A percentile compares a stretch with the other conserved stretches of the same genome.
phyloP scores from a whole-genome alignment of 129 eudicot genomes.

The sunflower (Helianthus annuus) region HanXRQr2.0-SUNRISE NC_035438.2:50447749-50448248 shows the following conservation, averaged over 20 bases:
- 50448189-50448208: slow-evolving; percentile 42
- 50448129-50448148: slow-evolving; percentile 62
- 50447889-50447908: slow-evolving; percentile 66
- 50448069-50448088: slow-evolving; percentile 28
- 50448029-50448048: slow-evolving; percentile 34
- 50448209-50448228: slow-evolving; percentile 36
- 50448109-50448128: slow-evolving; percentile 90
- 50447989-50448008: slow-evolving; percentile 92
- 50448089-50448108: slow-evolving; percentile 88
- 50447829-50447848: slow-evolving; percentile 63
- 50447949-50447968: slow-evolving; percentile 73
- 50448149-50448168: slow-evolving; percentile 51
- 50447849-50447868: slow-evolving; percentile 55
- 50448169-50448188: slow-evolving; percentile 36
- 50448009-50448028: slow-evolving; percentile 54
- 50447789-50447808: slow-evolving; percentile 59
- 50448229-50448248: slow-evolving; percentile 54
- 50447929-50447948: slow-evolving; percentile 37
- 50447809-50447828: slow-evolving; percentile 54
- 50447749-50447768: slow-evolving; percentile 64
- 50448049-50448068: neutral
- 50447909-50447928: slow-evolving; percentile 35
- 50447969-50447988: slow-evolving; percentile 88
- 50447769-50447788: slow-evolving; percentile 63
- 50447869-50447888: slow-evolving; percentile 47